phyloP scores from a whole-genome alignment of 176 grass and related monocot genomes.

The Musa itinerans region DNA sequence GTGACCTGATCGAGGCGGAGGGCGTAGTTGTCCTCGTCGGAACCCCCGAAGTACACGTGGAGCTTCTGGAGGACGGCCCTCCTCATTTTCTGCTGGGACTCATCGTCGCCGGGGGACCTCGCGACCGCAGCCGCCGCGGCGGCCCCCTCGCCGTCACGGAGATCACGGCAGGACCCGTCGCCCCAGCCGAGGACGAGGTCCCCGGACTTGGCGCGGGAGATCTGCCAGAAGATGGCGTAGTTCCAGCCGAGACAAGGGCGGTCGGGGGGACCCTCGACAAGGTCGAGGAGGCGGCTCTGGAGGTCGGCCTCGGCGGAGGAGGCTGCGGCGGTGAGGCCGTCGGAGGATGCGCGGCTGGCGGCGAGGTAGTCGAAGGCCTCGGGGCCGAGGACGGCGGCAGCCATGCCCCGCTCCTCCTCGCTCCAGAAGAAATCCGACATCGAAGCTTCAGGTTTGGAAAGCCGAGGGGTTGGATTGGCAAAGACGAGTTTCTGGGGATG shows the following conservation, averaged over 20 bases:
- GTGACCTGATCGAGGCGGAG: slow-evolving; percentile 81
- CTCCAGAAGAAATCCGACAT: slow-evolving; percentile 39
- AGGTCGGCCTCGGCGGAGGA: slow-evolving; percentile 45
- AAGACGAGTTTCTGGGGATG: background rate
- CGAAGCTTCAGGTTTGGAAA: background rate
- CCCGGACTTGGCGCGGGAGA: slow-evolving; percentile 63
- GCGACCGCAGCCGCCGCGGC: slow-evolving; percentile 23
- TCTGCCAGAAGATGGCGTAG: slow-evolving; percentile 96
- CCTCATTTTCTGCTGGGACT: slow-evolving; percentile 37
- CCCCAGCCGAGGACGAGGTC: slow-evolving; percentile 92
- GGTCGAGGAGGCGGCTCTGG: slow-evolving; percentile 75
- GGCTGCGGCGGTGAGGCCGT: slow-evolving; percentile 47
- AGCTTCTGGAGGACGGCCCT: slow-evolving; percentile 66
- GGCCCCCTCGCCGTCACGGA: slow-evolving; percentile 38
- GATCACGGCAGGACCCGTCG: slow-evolving; percentile 78
- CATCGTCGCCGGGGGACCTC: slow-evolving; percentile 17
- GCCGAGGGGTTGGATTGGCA: background rate
- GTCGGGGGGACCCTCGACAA: slow-evolving; percentile 47
- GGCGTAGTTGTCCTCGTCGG: slow-evolving; percentile 76
- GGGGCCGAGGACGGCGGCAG: slow-evolving; percentile 45
- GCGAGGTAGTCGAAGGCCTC: slow-evolving; percentile 82
- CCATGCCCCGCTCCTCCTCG: slow-evolving; percentile 54
- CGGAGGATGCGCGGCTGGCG: slow-evolving; percentile 47
- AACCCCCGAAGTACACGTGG: slow-evolving; percentile 54
- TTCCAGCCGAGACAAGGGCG: slow-evolving; percentile 62